phyloP scores from a whole-genome alignment of 2,329 filamentous ascomycete species.

The Golovinomyces cichoracearum region DNA sequence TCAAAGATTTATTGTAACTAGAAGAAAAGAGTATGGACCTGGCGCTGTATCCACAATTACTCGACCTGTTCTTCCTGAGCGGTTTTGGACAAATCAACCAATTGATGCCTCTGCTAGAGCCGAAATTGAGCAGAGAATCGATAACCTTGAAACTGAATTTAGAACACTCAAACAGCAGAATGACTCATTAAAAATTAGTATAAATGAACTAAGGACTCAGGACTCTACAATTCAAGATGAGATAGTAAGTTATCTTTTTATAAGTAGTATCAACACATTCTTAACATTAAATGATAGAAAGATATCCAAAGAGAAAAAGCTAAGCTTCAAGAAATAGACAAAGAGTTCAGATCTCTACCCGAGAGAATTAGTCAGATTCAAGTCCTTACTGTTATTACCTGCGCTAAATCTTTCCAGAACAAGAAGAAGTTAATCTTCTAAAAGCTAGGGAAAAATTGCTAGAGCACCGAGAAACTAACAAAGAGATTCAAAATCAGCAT shows the following conservation, averaged over 20 bases:
- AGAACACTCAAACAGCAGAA: constrained; percentile 7
- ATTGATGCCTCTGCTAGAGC: constrained; percentile 40
- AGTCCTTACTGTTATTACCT: background rate
- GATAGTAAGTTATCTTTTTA: constrained; percentile 16
- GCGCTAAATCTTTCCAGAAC: constrained; percentile 13
- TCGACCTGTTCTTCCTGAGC: constrained; percentile 31
- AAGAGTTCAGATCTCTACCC: constrained; percentile 39
- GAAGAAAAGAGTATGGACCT: constrained; percentile 58
- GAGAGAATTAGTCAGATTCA: constrained; percentile 36
- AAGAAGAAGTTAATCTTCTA: constrained; percentile 16
- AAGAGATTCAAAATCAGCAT: constrained; percentile 25
- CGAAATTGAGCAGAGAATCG: constrained; percentile 29
- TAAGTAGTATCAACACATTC: background rate
- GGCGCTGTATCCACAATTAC: constrained; percentile 44
- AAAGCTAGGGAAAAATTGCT: constrained; percentile 16
- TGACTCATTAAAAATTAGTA: constrained; percentile 2
- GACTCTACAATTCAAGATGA: constrained; percentile 14
- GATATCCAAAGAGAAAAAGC: constrained; percentile 35
- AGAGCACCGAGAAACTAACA: constrained; percentile 19
- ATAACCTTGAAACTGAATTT: constrained; percentile 10
- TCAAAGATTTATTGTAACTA: constrained; percentile 35
- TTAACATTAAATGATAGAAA: constrained; percentile 16
- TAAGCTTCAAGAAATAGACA: constrained; percentile 37
- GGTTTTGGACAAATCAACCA: constrained; percentile 52
- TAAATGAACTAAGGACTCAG: constrained; percentile 16